Base-by-base conservation (phyloP, 192 early-diverging fungal species). In the Entrophospora sp. region DNA sequence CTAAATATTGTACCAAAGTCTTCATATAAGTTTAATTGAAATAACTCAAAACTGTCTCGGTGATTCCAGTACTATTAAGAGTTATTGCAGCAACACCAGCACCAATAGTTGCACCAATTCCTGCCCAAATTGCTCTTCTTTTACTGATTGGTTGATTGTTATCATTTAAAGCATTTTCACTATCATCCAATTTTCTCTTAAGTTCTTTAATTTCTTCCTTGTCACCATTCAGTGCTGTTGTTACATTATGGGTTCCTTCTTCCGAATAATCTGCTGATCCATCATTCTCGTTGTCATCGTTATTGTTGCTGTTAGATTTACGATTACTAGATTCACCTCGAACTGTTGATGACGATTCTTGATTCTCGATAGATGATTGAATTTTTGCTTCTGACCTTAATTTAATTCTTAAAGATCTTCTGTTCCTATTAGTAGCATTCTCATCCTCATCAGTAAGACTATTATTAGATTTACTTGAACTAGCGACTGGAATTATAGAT, bases 191-290 rank as follows among this genome's bases (percentile, higher is more conserved):
- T 42, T 66, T 66, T 18, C 52, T 22, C 34, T 66, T 66, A 4
- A 66, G 51, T 30, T 24, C 55, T 55, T 37, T 53, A n/a, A 66
- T 25, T 66, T 63, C 44, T 48, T 63, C 61, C n/a, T 46, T 62
- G n/a, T n/a, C n/a, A n/a, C n/a, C n/a, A n/a, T n/a, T n/a, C n/a
- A n/a, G n/a, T n/a, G n/a, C n/a, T n/a, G n/a, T n/a, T n/a, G n/a
- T n/a, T n/a, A n/a, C n/a, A n/a, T n/a, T n/a, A n/a, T n/a, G n/a
- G n/a, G n/a, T n/a, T n/a, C n/a, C n/a, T n/a, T n/a, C n/a, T n/a
- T n/a, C n/a, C n/a, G n/a, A n/a, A n/a, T n/a, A n/a, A n/a, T n/a
- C n/a, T n/a, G n/a, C n/a, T n/a, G n/a, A 42, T 16, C 44, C 3
- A 48, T 46, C 61, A 9, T 32, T 42, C 13, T 55, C 49, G 4